Evolutionary conservation across 2,329 filamentous ascomycete species (phyloP).

Genomic region (Plenodomus lindquistii): DNA sequence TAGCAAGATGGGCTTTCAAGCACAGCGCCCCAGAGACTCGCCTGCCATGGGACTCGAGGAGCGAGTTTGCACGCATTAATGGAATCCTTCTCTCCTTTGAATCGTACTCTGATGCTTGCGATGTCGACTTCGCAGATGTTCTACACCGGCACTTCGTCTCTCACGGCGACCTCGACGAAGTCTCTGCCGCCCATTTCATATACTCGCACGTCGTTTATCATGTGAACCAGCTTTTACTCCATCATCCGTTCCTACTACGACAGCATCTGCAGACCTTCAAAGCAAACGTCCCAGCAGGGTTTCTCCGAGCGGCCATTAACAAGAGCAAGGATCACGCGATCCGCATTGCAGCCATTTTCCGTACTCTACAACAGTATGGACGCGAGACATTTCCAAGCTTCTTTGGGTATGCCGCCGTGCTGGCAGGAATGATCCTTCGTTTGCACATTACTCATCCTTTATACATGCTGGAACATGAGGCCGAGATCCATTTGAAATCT

Average conservation of each 20-base stretch:
- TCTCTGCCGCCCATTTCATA: slow-evolving; percentile 27
- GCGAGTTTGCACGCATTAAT: slow-evolving; percentile 39
- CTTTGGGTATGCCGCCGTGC: slow-evolving; percentile 39
- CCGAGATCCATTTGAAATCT: slow-evolving; percentile 1
- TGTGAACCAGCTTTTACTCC: slow-evolving; percentile 42
- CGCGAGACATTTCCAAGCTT: slow-evolving; percentile 34
- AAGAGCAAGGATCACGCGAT: slow-evolving; percentile 34
- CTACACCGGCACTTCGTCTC: slow-evolving; percentile 10
- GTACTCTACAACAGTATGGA: slow-evolving; percentile 16
- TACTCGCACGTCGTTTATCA: slow-evolving; percentile 43
- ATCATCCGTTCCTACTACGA: slow-evolving; percentile 43
- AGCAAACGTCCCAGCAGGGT: slow-evolving; percentile 35
- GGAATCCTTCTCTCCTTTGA: slow-evolving; percentile 40
- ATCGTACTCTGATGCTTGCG: slow-evolving; percentile 27
- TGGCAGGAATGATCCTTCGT: slow-evolving; percentile 25
- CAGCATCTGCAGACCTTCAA: slow-evolving; percentile 27
- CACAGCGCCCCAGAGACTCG: slow-evolving; percentile 10
- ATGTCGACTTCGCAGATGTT: slow-evolving; percentile 19
- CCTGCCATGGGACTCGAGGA: slow-evolving; percentile 44
- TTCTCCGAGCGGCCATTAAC: slow-evolving; percentile 30
- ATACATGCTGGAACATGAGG: not conserved
- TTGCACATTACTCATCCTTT: not conserved
- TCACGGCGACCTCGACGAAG: slow-evolving; percentile 18
- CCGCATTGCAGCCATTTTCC: slow-evolving; percentile 30
- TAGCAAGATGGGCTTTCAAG: slow-evolving; percentile 30